phyloP scores from a whole-genome alignment of 2,329 filamentous ascomycete species.

The Hypoxylon rubiginosum region DNA sequence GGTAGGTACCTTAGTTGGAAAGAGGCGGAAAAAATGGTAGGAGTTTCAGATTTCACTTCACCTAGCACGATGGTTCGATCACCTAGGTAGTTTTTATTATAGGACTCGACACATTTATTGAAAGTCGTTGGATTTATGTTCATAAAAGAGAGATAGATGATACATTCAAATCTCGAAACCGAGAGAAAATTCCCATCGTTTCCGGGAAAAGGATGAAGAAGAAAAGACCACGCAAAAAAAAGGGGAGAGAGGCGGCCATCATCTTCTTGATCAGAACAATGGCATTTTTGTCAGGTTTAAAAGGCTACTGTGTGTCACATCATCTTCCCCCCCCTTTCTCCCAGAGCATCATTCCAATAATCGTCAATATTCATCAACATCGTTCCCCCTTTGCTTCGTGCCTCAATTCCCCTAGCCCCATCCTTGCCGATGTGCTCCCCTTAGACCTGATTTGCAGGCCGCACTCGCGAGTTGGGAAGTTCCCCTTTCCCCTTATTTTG shows the following conservation, averaged over 20 bases:
- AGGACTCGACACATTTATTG: no score
- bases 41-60: no score
- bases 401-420: background rate
- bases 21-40: no score
- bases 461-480: background rate
- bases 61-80: no score
- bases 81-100: background rate
- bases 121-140: slow-evolving; percentile 29
- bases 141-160: slow-evolving; percentile 30
- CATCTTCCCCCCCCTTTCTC: background rate
- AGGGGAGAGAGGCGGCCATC: background rate
- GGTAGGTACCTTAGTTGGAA: no score
- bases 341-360: background rate
- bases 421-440: background rate
- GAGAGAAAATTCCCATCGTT: no score
- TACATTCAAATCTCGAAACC: background rate
- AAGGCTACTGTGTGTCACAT: slow-evolving; percentile 1
- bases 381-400: slow-evolving; percentile 5
- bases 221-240: background rate
- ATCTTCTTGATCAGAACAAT: slow-evolving; percentile 12
- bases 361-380: slow-evolving; percentile 29
- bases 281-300: slow-evolving; percentile 7
- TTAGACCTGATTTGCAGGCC: background rate
- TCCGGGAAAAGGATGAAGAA: no score
- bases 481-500: background rate